phyloP scores from a whole-genome alignment of 257 asterid genomes.

The Salvia rosmarinus region DNA sequence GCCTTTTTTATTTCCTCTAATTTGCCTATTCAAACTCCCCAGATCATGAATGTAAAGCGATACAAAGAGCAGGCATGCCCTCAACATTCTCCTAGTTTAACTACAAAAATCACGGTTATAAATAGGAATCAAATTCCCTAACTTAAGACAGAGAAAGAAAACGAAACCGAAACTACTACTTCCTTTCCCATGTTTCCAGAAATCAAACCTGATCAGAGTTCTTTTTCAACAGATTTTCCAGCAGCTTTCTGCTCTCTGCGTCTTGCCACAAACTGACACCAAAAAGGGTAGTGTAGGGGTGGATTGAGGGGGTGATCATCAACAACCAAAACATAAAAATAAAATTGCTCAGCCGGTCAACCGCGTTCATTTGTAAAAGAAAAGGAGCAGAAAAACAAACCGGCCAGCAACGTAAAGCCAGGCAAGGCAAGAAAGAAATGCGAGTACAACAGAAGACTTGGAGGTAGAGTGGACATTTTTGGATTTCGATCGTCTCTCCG shows the following conservation, averaged over 20 bases:
- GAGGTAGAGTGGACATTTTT: slow-evolving; percentile 61
- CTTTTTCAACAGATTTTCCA: slow-evolving; percentile 55
- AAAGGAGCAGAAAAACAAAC: slow-evolving; percentile 37
- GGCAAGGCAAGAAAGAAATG: slow-evolving; percentile 78
- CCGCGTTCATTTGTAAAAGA: no score
- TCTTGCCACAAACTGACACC: slow-evolving; percentile 85
- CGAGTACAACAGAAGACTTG: slow-evolving; percentile 62
- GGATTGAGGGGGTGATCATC: neutral
- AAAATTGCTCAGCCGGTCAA: neutral
- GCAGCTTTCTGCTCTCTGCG: slow-evolving; percentile 69
- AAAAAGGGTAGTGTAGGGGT: neutral
- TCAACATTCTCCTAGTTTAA: no score
- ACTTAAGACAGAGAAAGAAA: neutral
- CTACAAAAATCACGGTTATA: neutral
- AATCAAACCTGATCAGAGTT: slow-evolving; percentile 66
- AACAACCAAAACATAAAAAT: neutral
- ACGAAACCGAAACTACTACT: neutral
- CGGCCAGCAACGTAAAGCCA: slow-evolving; percentile 94
- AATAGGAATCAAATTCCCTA: neutral
- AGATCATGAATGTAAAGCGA: neutral
- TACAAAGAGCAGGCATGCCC: neutral
- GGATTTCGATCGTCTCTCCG: slow-evolving; percentile 78
- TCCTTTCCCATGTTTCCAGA: neutral
- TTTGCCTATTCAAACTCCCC: neutral
- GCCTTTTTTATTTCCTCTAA: neutral